Evolutionary conservation across 139 green algal genomes (phyloP).

Genomic region (Limnomonas spitsbergensis): DNA sequence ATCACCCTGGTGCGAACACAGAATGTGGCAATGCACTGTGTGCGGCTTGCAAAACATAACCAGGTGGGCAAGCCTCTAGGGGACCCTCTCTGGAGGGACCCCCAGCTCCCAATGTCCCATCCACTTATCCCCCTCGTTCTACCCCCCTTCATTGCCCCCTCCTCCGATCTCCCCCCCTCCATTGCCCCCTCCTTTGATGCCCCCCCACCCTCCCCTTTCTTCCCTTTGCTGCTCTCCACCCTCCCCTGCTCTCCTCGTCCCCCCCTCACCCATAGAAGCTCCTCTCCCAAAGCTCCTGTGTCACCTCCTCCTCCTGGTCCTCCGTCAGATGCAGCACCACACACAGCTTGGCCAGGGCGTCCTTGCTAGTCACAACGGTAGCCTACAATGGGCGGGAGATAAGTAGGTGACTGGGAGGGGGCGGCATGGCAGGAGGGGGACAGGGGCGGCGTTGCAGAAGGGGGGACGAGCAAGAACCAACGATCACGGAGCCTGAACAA

Average conservation of each 20-base stretch:
- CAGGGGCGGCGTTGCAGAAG: too few species aligned
- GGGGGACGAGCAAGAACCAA: too few species aligned
- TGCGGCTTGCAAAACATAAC: not conserved
- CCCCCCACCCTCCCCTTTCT: not conserved
- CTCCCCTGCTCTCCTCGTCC: not conserved
- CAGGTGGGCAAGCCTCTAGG: too few species aligned
- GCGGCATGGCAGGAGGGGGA: too few species aligned
- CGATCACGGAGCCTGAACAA: too few species aligned
- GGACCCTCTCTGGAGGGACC: too few species aligned
- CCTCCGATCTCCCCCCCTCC: too few species aligned
- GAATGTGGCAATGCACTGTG: not conserved
- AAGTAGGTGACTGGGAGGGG: too few species aligned
- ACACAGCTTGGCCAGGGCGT: constrained; percentile 22
- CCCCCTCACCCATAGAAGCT: constrained; percentile 33
- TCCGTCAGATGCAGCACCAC: constrained; percentile 35
- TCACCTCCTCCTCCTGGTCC: constrained; percentile 37
- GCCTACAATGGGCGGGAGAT: constrained; percentile 17
- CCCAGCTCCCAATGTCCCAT: too few species aligned
- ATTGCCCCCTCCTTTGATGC: too few species aligned
- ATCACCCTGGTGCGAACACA: not conserved
- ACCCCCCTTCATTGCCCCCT: too few species aligned
- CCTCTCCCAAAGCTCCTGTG: constrained; percentile 24
- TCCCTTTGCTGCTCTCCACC: not conserved
- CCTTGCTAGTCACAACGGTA: not conserved
- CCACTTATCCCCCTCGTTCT: too few species aligned